Evolutionary conservation across 106 monocot species (phyloP).

Genomic region (Alisma plantagoaquatica): DNA sequence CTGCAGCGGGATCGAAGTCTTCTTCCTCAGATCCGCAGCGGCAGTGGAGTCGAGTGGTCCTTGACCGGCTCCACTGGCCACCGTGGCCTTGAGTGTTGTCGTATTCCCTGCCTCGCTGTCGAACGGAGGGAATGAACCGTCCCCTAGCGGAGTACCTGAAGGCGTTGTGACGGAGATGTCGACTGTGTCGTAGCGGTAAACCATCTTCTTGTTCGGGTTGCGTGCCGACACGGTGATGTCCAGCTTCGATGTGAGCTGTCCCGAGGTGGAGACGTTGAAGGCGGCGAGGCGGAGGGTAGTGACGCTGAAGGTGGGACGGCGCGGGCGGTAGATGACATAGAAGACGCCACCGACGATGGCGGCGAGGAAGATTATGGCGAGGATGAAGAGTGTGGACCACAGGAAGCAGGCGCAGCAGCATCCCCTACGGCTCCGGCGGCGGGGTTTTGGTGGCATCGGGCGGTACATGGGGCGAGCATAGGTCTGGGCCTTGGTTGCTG

Average conservation of each 20-base stretch:
- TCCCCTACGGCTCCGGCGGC: slow-evolving; percentile 25
- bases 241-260: slow-evolving; percentile 19
- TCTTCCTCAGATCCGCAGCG: slow-evolving; percentile 38
- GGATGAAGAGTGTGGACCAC: slow-evolving; percentile 19
- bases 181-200: slow-evolving; percentile 40
- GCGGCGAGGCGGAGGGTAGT: slow-evolving; percentile 25
- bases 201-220: slow-evolving; percentile 53
- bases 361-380: slow-evolving; percentile 41
- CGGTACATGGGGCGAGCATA: slow-evolving; percentile 42
- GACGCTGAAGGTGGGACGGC: slow-evolving; percentile 40
- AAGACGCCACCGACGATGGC: slow-evolving; percentile 46
- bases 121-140: slow-evolving; percentile 27
- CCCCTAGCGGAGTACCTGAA: slow-evolving; percentile 16
- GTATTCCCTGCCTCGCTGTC: slow-evolving; percentile 23
- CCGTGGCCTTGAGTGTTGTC: slow-evolving; percentile 22
- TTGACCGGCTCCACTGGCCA: slow-evolving; percentile 6
- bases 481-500: slow-evolving; percentile 33
- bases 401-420: slow-evolving; percentile 31
- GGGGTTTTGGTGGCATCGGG: slow-evolving; percentile 21
- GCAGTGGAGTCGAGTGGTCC: slow-evolving; percentile 21
- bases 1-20: slow-evolving; percentile 20
- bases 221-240: slow-evolving; percentile 31
- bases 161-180: slow-evolving; percentile 17
- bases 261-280: slow-evolving; percentile 27
- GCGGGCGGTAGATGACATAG: slow-evolving; percentile 56